Evolutionary conservation across 2,329 filamentous ascomycete species (phyloP), one percentile per base, ranked within the genome.

Genomic region (Stachybotrys chartarum): DNA sequence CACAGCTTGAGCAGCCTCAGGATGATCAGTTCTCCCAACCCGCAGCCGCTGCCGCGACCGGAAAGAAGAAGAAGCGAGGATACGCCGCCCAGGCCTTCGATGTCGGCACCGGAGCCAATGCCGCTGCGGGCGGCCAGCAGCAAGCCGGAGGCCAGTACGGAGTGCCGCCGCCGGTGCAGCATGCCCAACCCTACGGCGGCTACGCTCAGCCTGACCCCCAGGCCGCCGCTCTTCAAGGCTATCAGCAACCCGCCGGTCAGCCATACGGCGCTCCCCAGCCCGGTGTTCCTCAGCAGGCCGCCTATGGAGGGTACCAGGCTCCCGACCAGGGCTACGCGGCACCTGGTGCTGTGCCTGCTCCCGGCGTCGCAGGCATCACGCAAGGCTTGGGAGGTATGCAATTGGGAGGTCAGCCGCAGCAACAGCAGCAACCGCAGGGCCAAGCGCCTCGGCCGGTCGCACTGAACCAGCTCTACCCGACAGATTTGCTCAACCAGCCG

Each of bases 1-100:
- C 64, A 52, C 75, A 76, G 52, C 71, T 73, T 56, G 72, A 73
- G 63, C 75, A 74, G 55, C 67, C 63, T 53, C 71, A 74, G 54
- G 60, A 70, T 50, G 67, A 64, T 49, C 70, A 70, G 47, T 66
- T 68, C 11, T 65, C 72, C 10, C 70, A 69, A 5, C 66, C 64
- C 45, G 60, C 66, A 11, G 30, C 32, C n/a, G 67, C 61, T 48
- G 66, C 72, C 32, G 78, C 78, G 48, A 76, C 77, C 50, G 79
- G 76, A 59, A 86, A 82, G 72, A 91, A 91, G 78, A 97, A 96
- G 84, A 96, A 96, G 82, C 84, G 91, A 78, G 87, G 89, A 56
- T 97, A 97, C 77, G 94, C 94, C 54, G 90, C 90, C 56, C 89
- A 95, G 72, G 93, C 93, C 50, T 99, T 96, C 72, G 93, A 96